These are phyloP conservation scores for Phaffia tasmanica DNA, from an alignment of 768 basidiomycete species.

Conservation along the genomic window DNA sequence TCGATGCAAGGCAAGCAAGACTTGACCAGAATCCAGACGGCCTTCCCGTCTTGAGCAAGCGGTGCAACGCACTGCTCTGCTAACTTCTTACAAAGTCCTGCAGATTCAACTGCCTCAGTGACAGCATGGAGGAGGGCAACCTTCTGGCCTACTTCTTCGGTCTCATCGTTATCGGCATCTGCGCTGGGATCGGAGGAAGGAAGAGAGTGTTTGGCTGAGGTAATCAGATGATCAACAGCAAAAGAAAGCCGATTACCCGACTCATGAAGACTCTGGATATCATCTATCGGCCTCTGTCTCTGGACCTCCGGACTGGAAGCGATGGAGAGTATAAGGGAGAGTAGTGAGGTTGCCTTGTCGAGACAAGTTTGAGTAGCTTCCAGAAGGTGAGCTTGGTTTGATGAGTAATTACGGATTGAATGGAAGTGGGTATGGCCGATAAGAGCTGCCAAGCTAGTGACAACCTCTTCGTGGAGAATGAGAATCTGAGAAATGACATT, in stretches of 20 bases:
- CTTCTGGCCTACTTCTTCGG: too few species aligned
- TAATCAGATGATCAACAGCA: conserved; percentile 73
- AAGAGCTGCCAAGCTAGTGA: conserved; percentile 91
- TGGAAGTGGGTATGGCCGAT: conserved; percentile 95
- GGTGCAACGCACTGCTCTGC: too few species aligned
- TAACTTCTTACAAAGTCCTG: too few species aligned
- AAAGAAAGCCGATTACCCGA: conserved; percentile 74
- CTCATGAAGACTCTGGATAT: conserved; percentile 49
- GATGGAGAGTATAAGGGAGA: conserved; percentile 83
- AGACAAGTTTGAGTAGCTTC: conserved; percentile 91
- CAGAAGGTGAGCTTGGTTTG: conserved; percentile 84
- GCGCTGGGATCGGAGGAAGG: too few species aligned
- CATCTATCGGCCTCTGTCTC: conserved; percentile 42
- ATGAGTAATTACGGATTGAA: conserved; percentile 76
- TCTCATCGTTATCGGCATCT: too few species aligned
- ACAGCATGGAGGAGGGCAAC: too few species aligned
- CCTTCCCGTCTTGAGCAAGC: too few species aligned
- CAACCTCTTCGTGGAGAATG: conserved; percentile 60
- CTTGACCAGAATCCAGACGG: too few species aligned
- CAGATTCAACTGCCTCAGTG: too few species aligned
- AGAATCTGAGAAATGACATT: too few species aligned
- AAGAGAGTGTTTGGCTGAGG: conserved; percentile 47
- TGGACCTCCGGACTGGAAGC: conserved; percentile 63
- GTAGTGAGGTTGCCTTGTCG: conserved; percentile 79
- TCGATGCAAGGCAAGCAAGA: too few species aligned